A percentile compares a stretch with the other conserved stretches of the same genome.
Evolutionary conservation across 495 filamentous ascomycete genomes (phyloP).

Genomic region (Baudoinia panamericana): DNA sequence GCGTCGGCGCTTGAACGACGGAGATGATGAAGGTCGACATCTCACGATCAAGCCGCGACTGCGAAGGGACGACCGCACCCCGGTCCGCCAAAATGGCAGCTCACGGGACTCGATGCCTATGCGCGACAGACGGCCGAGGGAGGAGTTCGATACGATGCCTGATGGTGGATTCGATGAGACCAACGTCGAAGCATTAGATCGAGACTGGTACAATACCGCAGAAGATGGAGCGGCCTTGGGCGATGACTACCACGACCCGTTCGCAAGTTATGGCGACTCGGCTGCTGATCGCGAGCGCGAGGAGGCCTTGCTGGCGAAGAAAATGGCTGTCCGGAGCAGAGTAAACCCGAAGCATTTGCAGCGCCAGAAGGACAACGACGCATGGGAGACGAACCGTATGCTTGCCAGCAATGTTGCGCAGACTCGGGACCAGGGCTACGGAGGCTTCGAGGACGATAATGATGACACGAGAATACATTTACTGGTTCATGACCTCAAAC

Average conservation of each 20-base stretch:
- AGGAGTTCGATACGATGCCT: conserved; percentile 30
- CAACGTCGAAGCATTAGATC: too few relatives aligned
- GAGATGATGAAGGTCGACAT: background rate
- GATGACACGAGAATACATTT: conserved; percentile 84
- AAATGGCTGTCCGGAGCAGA: conserved; percentile 42
- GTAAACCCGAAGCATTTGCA: conserved; percentile 61
- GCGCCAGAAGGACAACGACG: conserved; percentile 87
- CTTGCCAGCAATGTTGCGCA: conserved; percentile 92
- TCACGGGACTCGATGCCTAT: conserved; percentile 1
- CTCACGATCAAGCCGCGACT: conserved; percentile 5
- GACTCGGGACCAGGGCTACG: conserved; percentile 55
- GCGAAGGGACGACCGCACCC: background rate
- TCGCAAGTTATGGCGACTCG: conserved; percentile 47
- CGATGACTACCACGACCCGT: conserved; percentile 60
- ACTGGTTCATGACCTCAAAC: conserved; percentile 84
- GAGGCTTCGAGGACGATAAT: conserved; percentile 80
- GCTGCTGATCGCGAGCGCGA: conserved; percentile 64
- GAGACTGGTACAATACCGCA: conserved; percentile 66
- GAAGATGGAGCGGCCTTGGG: conserved; percentile 69
- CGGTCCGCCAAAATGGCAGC: background rate
- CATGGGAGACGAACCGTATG: conserved; percentile 98
- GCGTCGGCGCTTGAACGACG: conserved; percentile 8
- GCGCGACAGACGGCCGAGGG: background rate
- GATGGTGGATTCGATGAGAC: conserved; percentile 33
- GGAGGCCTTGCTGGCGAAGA: conserved; percentile 57